These are phyloP conservation scores for Beta macrorhiza DNA, from an alignment of 179 eudicot genomes.

Conservation along the genomic window DNA sequence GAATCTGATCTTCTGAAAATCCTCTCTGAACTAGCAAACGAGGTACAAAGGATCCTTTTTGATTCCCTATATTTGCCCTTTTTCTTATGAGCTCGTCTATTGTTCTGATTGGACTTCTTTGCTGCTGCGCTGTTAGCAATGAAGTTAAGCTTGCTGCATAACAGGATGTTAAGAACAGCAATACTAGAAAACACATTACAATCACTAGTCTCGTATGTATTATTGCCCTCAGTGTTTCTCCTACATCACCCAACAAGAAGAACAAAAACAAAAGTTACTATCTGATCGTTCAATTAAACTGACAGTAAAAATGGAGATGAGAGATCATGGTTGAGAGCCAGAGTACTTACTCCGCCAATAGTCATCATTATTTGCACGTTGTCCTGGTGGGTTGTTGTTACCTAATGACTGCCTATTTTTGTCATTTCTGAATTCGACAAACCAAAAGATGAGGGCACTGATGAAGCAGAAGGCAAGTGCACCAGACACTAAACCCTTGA, in stretches of 20 bases:
- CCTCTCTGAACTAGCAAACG: conserved; percentile 29
- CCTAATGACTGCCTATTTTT: conserved; percentile 1
- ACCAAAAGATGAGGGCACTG: conserved; percentile 27
- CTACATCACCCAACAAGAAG: conserved; percentile 15
- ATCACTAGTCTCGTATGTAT: conserved; percentile 32
- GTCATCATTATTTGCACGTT: conserved; percentile 8
- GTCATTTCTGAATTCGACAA: conserved; percentile 25
- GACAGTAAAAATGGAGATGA: neutral
- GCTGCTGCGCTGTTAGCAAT: conserved; percentile 18
- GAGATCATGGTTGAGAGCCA: neutral
- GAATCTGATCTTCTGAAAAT: conserved; percentile 20
- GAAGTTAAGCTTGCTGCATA: conserved; percentile 34
- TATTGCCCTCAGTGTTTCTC: conserved; percentile 33
- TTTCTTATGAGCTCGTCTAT: conserved; percentile 27
- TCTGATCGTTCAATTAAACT: neutral
- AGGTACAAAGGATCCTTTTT: conserved; percentile 24
- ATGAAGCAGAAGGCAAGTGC: conserved; percentile 29
- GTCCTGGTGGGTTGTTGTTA: conserved; percentile 2
- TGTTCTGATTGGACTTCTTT: conserved; percentile 19
- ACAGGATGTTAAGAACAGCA: conserved; percentile 27
- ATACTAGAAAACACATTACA: conserved; percentile 32
- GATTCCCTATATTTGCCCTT: conserved; percentile 29
- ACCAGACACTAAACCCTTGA: conserved; percentile 29
- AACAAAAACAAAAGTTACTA: neutral
- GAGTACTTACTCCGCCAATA: conserved; percentile 27